Base-by-base conservation (phyloP, 2,329 filamentous ascomycete genomes). In the Madurella mycetomatis region DNA sequence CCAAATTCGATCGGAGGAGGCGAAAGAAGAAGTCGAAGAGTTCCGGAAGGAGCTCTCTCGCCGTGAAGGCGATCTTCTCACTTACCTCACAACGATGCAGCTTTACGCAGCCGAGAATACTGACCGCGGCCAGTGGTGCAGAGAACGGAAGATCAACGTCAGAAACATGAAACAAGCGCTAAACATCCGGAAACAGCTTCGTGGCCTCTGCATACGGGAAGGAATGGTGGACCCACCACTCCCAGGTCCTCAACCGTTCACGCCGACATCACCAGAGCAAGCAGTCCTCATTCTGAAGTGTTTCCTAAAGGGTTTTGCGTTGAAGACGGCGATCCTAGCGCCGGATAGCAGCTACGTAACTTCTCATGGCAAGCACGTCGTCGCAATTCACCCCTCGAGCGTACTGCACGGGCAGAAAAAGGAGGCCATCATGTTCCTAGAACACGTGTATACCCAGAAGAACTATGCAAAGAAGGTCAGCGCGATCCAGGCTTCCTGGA, bases 391-490 rank as follows among this genome's bases (percentile, higher is more conserved):
- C 61, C 84, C 84, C 0, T 76, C 81, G 0, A 86, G 83, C 59
- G 80, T 83, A 0, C 61, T 86, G 46, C 81, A 84, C 58, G 82
- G 83, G 0, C 75, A 79, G 62, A 85, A 85, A 68, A 78, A 76
- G 63, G 83, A 85, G 67, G 83, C 82, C 4, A 84, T 87, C 64
- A 83, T 87, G 82, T 87, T 85, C 57, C 66, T 86, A 9, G 83
- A 87, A 59, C 80, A 86, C 59, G 82, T 86, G 0, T 86, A 80
- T 61, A 87, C 84, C 1, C 78, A 78, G 51, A 85, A 84, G 69
- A 86, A 81, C 62, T 86, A 86, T 56, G 83, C 80, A 0, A 85
- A 85, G 66, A 85, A 83, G 66, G 83, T 86, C 56, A 85, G 81
- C 67, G 77, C 76, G 1, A 76, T 86, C 15, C 79, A 83, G 56